Evolutionary conservation across 108 stramenopile species (phyloP).

Genomic region (Nannochloropsis gaditana): DNA sequence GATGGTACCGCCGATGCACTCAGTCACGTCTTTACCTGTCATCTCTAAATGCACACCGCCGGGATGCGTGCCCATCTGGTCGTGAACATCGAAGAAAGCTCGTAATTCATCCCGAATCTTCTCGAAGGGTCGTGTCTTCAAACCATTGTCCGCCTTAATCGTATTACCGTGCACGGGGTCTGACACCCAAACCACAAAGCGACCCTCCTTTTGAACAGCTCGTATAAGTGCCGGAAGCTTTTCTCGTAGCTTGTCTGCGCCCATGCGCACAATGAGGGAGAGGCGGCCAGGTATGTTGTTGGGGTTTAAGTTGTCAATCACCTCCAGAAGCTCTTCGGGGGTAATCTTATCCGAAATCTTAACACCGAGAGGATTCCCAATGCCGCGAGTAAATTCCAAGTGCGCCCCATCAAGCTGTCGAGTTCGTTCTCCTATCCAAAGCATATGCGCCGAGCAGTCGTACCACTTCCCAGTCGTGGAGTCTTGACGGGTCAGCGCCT

Average conservation of each 20-base stretch:
- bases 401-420: conserved; percentile 95
- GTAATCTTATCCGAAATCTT: conserved; percentile 93
- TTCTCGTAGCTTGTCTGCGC: conserved; percentile 83
- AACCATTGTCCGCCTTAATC: conserved; percentile 77
- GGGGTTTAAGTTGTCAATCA: conserved; percentile 88
- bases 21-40: conserved; percentile 97
- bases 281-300: conserved; percentile 88
- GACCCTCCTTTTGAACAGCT: conserved; percentile 87
- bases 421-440: conserved; percentile 99
- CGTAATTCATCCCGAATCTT: conserved; percentile 84
- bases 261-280: conserved; percentile 97
- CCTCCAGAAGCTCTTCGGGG: conserved; percentile 79
- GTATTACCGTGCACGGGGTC: conserved; percentile 97
- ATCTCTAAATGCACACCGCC: conserved; percentile 95
- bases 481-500: conserved; percentile 90
- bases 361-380: conserved; percentile 94
- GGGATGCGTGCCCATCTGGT: conserved; percentile 90
- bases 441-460: conserved; percentile 95
- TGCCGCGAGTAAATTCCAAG: conserved; percentile 90
- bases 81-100: conserved; percentile 98
- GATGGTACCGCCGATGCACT: conserved; percentile 93
- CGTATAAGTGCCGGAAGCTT: conserved; percentile 91
- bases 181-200: conserved; percentile 87
- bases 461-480: conserved; percentile 89
- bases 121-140: conserved; percentile 93